phyloP scores from a whole-genome alignment of 2,329 filamentous ascomycete species.

The Colletotrichum tanaceti region DNA sequence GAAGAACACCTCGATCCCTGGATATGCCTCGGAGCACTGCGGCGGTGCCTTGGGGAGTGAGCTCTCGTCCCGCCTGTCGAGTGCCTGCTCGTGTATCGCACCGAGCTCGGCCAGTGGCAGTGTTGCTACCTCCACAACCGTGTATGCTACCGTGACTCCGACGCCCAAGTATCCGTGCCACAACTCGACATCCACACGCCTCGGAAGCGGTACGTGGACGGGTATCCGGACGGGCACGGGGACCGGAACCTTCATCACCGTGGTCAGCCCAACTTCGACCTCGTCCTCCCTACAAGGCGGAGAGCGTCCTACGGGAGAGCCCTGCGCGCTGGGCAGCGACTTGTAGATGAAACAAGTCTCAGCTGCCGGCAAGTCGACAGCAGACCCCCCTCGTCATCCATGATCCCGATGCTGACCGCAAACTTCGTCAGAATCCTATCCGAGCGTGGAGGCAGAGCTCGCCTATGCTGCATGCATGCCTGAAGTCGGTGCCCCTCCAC shows the following conservation, averaged over 20 bases:
- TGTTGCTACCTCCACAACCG: not conserved
- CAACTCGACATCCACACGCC: not conserved
- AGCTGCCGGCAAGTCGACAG: not conserved
- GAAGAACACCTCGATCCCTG: not conserved
- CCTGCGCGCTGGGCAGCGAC: not conserved
- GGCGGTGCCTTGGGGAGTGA: not conserved
- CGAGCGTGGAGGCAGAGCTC: constrained; percentile 48
- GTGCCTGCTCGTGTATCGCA: not conserved
- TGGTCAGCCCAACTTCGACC: not conserved
- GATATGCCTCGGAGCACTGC: not conserved
- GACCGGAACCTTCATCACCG: not conserved
- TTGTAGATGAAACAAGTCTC: not conserved
- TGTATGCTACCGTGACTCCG: not conserved
- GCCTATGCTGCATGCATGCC: constrained; percentile 53
- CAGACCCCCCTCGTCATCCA: not conserved
- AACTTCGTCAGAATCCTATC: not conserved
- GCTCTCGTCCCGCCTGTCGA: not conserved
- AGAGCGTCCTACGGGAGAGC: not conserved
- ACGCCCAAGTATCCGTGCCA: not conserved
- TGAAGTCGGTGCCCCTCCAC: constrained; percentile 53
- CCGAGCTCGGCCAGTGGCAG: not conserved
- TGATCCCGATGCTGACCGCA: not conserved
- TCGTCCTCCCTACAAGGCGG: not conserved
- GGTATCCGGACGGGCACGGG: not conserved
- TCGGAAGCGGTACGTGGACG: not conserved